These are phyloP conservation scores for Lachancea sp. DNA, from an alignment of 805 yeast genomes.

Conservation along the genomic window DNA sequence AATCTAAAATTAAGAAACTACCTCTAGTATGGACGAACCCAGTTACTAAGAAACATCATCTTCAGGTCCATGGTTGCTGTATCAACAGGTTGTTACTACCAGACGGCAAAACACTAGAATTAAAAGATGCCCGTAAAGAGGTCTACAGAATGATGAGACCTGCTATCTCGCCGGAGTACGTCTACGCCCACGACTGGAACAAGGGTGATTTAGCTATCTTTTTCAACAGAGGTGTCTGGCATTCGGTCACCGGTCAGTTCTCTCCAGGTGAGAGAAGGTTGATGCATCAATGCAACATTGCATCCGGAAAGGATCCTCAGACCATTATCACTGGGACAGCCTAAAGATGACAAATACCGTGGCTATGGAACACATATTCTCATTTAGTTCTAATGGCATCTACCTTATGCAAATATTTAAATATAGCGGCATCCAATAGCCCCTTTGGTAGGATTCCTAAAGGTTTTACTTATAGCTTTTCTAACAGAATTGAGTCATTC, in stretches of 20 bases:
- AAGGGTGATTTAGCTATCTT: slow-evolving; percentile 82
- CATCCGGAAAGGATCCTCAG: slow-evolving; percentile 66
- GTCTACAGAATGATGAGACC: slow-evolving; percentile 79
- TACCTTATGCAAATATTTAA: too few relatives aligned
- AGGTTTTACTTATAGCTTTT: neutral
- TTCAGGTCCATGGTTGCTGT: slow-evolving; percentile 88
- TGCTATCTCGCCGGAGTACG: slow-evolving; percentile 64
- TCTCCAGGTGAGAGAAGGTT: slow-evolving; percentile 69
- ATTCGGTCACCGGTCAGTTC: slow-evolving; percentile 86
- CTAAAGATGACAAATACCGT: neutral
- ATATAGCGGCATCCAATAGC: too few relatives aligned
- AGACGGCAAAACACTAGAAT: slow-evolving; percentile 53
- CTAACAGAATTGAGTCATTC: neutral
- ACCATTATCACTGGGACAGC: neutral
- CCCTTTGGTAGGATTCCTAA: neutral
- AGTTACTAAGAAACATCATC: slow-evolving; percentile 70
- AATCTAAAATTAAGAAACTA: slow-evolving; percentile 62
- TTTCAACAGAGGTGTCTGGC: slow-evolving; percentile 87
- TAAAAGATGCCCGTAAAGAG: slow-evolving; percentile 67
- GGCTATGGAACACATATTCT: too few relatives aligned
- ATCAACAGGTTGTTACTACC: slow-evolving; percentile 52
- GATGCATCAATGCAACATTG: slow-evolving; percentile 93
- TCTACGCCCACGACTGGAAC: slow-evolving; percentile 78
- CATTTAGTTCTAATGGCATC: too few relatives aligned
- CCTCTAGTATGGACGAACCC: slow-evolving; percentile 94